phyloP scores from a whole-genome alignment of 2,329 filamentous ascomycete species.

The Fusarium virguliforme region DNA sequence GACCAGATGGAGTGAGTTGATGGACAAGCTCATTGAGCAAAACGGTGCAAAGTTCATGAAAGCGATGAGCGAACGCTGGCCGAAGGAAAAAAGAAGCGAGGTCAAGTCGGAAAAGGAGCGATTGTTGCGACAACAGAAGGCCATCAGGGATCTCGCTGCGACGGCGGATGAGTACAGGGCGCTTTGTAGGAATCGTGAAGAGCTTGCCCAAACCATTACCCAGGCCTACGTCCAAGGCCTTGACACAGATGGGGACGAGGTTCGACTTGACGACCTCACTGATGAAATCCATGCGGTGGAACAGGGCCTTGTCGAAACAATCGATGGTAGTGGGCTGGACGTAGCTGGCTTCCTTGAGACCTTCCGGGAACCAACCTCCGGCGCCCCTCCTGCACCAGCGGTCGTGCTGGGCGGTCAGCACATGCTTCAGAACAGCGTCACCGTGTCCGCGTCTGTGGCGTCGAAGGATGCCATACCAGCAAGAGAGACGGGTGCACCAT shows the following conservation, averaged over 20 bases:
- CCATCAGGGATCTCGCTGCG: constrained; percentile 59
- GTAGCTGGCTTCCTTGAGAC: constrained; percentile 58
- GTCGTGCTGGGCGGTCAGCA: constrained; percentile 65
- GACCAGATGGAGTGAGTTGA: constrained; percentile 54
- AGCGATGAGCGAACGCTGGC: constrained; percentile 64
- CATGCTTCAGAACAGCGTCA: constrained; percentile 48
- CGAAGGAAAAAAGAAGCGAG: constrained; percentile 62
- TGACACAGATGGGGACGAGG: constrained; percentile 69
- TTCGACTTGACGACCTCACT: constrained; percentile 65
- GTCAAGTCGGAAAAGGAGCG: constrained; percentile 68
- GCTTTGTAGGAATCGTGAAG: constrained; percentile 62
- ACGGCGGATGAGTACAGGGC: constrained; percentile 61
- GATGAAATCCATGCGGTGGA: constrained; percentile 63
- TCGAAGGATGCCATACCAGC: constrained; percentile 54
- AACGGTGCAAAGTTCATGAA: constrained; percentile 67
- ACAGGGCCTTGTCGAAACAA: constrained; percentile 58
- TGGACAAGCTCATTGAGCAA: constrained; percentile 62
- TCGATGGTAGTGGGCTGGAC: constrained; percentile 64
- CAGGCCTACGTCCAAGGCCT: constrained; percentile 67
- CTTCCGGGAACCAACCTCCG: constrained; percentile 24
- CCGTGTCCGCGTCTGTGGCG: constrained; percentile 51
- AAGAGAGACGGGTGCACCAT: constrained; percentile 60
- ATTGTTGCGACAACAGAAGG: constrained; percentile 63
- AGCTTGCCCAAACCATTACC: constrained; percentile 63
- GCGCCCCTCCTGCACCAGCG: constrained; percentile 24